Evolutionary conservation across 495 filamentous ascomycete genomes (phyloP).

Genomic region (Penicillium canariense): DNA sequence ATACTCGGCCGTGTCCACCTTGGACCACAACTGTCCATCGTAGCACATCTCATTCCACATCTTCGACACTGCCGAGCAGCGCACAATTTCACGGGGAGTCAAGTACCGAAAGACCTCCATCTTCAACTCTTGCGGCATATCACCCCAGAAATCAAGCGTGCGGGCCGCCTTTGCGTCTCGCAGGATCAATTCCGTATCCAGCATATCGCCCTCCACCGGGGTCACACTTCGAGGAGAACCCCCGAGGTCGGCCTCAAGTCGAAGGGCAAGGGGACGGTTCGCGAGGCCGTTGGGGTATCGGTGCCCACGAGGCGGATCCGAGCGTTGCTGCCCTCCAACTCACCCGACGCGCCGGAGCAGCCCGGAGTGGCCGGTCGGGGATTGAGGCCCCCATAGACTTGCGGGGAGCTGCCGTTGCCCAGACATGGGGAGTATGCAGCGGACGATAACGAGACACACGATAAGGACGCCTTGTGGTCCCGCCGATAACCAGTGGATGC

Average conservation of each 20-base stretch:
- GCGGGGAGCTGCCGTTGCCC: conserved; percentile 55
- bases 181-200: conserved; percentile 28
- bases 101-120: conserved; percentile 74
- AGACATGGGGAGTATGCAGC: conserved; percentile 53
- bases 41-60: conserved; percentile 84
- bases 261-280: conserved; percentile 58
- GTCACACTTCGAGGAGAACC: conserved; percentile 27
- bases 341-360: conserved; percentile 43
- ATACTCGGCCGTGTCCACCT: conserved; percentile 79
- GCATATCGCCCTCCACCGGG: conserved; percentile 29
- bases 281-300: conserved; percentile 29
- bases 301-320: conserved; percentile 51
- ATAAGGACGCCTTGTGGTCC: conserved; percentile 72
- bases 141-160: conserved; percentile 71
- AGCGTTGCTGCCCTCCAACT: conserved; percentile 39
- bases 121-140: conserved; percentile 80
- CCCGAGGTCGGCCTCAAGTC: conserved; percentile 56
- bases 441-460: conserved; percentile 79
- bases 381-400: conserved; percentile 56
- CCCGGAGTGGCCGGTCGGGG: conserved; percentile 62
- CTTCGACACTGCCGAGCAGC: conserved; percentile 75
- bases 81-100: conserved; percentile 77
- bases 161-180: conserved; percentile 32
- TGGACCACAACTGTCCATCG: conserved; percentile 90
- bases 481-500: conserved; percentile 58